Evolutionary conservation across 139 green algal species (phyloP).

Genomic region (Desmodesmus armatus): DNA sequence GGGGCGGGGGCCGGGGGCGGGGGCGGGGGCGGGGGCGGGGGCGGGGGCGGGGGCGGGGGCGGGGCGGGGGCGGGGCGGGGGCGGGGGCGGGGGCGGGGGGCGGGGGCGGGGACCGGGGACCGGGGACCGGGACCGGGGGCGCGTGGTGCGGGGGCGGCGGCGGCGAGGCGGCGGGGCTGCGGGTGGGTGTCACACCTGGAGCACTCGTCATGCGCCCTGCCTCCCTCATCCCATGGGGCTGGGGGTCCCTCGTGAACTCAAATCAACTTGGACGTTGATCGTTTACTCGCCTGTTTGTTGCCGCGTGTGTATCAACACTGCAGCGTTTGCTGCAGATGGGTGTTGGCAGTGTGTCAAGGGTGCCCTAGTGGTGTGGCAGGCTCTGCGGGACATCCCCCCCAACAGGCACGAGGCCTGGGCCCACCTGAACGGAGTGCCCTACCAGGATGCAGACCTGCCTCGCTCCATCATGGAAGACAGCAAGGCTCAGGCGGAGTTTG

Average conservation of each 20-base stretch:
- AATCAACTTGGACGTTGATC: background rate
- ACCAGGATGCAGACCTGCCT: conserved; percentile 61
- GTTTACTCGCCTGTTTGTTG: background rate
- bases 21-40: too few relatives aligned
- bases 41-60: too few relatives aligned
- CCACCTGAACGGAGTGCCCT: conserved; percentile 36
- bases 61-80: too few relatives aligned
- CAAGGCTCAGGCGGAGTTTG: conserved; percentile 24
- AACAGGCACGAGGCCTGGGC: conserved; percentile 53
- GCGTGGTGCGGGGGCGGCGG: too few relatives aligned
- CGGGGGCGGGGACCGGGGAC: too few relatives aligned
- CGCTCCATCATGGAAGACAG: conserved; percentile 45
- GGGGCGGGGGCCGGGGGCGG: too few relatives aligned
- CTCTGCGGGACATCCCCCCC: conserved; percentile 41
- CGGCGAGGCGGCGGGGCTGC: too few relatives aligned
- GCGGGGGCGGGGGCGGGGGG: too few relatives aligned
- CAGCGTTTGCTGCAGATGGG: conserved; percentile 44
- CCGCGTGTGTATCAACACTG: background rate
- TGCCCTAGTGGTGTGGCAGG: conserved; percentile 60
- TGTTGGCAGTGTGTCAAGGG: conserved; percentile 68
- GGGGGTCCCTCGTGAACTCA: background rate
- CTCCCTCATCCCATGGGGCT: background rate
- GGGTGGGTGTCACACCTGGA: background rate
- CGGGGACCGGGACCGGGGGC: too few relatives aligned
- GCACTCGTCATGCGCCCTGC: background rate